phyloP scores from a whole-genome alignment of 768 basidiomycete species.

The Lyophyllum atratum region DNA sequence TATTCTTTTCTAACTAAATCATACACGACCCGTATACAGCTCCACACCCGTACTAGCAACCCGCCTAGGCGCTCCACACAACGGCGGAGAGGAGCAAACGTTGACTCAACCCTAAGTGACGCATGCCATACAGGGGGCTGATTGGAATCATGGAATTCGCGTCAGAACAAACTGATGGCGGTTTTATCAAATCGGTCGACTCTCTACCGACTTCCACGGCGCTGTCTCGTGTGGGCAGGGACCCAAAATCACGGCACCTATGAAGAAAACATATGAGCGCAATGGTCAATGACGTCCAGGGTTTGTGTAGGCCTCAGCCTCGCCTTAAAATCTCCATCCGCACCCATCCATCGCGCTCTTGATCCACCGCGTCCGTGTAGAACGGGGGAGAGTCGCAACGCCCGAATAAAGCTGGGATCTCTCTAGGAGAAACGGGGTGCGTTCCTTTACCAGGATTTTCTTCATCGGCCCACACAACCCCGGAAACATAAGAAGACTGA shows the following conservation, averaged over 20 bases:
- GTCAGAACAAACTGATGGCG: conserved; percentile 5
- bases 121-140: neutral
- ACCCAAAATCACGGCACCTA: neutral
- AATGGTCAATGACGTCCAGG: neutral
- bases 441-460: conserved; percentile 91
- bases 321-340: conserved; percentile 84
- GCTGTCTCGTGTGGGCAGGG: neutral
- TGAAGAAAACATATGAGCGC: conserved; percentile 4
- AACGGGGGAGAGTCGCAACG: conserved; percentile 23
- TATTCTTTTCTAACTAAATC: conserved; percentile 13
- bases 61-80: neutral
- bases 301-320: conserved; percentile 64
- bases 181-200: neutral
- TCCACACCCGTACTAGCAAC: neutral
- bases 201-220: neutral
- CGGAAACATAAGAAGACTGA: conserved; percentile 19
- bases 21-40: conserved; percentile 1
- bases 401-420: conserved; percentile 36
- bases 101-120: neutral
- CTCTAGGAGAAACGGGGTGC: conserved; percentile 56
- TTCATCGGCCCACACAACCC: conserved; percentile 51
- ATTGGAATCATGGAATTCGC: neutral
- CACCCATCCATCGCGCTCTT: conserved; percentile 52
- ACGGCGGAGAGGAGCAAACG: neutral
- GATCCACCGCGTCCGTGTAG: conserved; percentile 23